Evolutionary conservation across 768 basidiomycete species (phyloP), one percentile per base, ranked within the genome.

Genomic region (Suillus tomentosus): DNA sequence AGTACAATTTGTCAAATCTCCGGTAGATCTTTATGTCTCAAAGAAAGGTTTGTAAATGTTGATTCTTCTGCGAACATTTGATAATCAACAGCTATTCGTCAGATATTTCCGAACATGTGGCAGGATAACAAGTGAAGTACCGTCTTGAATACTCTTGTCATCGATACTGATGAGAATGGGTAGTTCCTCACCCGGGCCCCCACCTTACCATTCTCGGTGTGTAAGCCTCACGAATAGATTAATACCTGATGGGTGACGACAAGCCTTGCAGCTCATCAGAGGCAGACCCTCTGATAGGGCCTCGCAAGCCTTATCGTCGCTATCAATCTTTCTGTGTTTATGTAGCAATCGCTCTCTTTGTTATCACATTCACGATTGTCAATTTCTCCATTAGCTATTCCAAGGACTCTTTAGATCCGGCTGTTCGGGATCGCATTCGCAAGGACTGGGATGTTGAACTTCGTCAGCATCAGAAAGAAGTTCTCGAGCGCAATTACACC

Each of bases 371-470:
- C n/a, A 14, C n/a, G 14, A 2, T 15, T 6, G 3, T 5, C 15
- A 36, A 14, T 11, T 9, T 15, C 22, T 63, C 66, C 17, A 9
- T 69, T 19, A 68, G 64, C 3, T 66, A 64, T 27, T 72, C 66
- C 45, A 68, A 74, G 15, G 65, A 72, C 51, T 68, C 70, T 10
- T 50, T 34, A 0, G 66, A 71, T 57, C 67, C 68, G 48, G 43
- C 36, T 8, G 74, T 67, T 8, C 65, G 70, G 31, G 63, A 75
- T 10, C 68, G 72, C 11, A 27, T 66, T 1, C 73, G 68, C 15
- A 58, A 59, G 37, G 65, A 68, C 27, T 74, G 72, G 72, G 53
- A 31, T 34, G 63, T 24, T n/a, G 71, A 75, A 14, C 19, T 36
- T 8, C 27, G 67, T 11, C 66, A 61, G 34, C 69, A 74, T 39